Base-by-base conservation (phyloP, 352 stramenopile genomes). In the Phytophthora rubi region DNA sequence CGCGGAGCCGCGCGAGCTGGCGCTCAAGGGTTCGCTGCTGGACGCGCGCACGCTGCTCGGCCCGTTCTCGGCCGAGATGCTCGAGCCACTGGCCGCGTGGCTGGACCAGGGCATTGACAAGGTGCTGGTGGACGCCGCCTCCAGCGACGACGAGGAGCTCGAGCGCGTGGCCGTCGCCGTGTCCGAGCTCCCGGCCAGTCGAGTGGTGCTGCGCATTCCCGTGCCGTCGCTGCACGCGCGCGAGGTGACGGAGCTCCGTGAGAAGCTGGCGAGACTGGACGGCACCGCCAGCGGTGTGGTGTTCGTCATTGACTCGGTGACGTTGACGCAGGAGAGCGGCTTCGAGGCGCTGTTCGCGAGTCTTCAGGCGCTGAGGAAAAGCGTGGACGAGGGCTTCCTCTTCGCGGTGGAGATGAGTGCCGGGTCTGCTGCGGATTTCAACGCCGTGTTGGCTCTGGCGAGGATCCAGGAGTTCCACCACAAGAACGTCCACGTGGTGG, bases 41-140 rank as follows among this genome's bases (percentile, higher is more conserved):
- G 71, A 76, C n/a, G 61, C 72, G n/a, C 76, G 85, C 18, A 63
- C 81, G 47, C 57, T 93, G 35, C 62, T 92, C 3, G 88, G 88
- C 26, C 86, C 86, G 13, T 95, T 95, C 62, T 55, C 67, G 0
- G 52, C 68, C 26, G 73, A 82, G 9, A 92, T 89, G 76, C 80
- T 93, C 16, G 83, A 87, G 9, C 53, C 59, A 5, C 67, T 89
- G 2, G 75, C 80, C 53, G 66, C 53, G 35, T 95, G 86, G 86
- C 76, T 95, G 45, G 83, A 95, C 52, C 73, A 95, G 23, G 85
- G 88, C 9, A 57, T 81, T 1, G 45, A 68, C 3, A 85, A 86
- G 45, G 82, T 89, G 53, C 65, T 95, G 23, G 75, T 95, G 21
- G 65, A 82, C 3, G 81, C 76, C 15, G 62, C 69, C 2, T 83